Evolutionary conservation across 164 flowering plant species (phyloP).

Genomic region (Warburgia ugandensis): DNA sequence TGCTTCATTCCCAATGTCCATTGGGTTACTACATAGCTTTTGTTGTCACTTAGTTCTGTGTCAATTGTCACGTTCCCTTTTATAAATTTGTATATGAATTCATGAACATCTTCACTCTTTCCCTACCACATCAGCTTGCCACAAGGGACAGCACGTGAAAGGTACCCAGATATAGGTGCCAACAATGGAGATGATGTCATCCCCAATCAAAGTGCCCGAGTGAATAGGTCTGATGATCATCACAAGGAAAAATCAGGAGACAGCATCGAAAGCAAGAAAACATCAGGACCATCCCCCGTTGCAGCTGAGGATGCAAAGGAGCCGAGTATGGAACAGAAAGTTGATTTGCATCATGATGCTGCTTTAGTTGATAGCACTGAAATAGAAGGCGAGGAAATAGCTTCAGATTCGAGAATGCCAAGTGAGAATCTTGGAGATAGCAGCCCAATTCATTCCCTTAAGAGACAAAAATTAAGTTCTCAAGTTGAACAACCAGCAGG

Average conservation of each 20-base stretch:
- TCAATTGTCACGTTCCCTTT: too few species aligned
- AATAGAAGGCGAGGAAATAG: slow-evolving; percentile 38
- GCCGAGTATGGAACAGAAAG: slow-evolving; percentile 37
- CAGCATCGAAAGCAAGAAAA: slow-evolving; percentile 39
- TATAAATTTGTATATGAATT: too few species aligned
- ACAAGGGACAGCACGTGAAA: slow-evolving; percentile 32
- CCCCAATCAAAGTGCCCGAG: slow-evolving; percentile 27
- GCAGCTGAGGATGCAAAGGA: slow-evolving; percentile 30
- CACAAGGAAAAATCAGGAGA: slow-evolving; percentile 43
- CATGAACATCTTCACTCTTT: too few species aligned
- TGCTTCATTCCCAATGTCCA: too few species aligned
- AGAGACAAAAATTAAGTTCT: slow-evolving; percentile 50
- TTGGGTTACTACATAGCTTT: too few species aligned
- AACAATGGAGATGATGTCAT: slow-evolving; percentile 15
- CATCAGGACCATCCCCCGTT: slow-evolving; percentile 33
- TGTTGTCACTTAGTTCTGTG: too few species aligned
- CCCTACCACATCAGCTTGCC: slow-evolving; percentile 45
- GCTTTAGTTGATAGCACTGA: slow-evolving; percentile 27
- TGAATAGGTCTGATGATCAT: slow-evolving; percentile 24
- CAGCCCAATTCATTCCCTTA: slow-evolving; percentile 13
- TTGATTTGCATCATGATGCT: slow-evolving; percentile 24
- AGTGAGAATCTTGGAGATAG: slow-evolving; percentile 28
- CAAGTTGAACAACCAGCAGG: slow-evolving; percentile 32
- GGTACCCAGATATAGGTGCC: slow-evolving; percentile 23
- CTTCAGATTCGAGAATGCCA: slow-evolving; percentile 17